phyloP scores from a whole-genome alignment of 2,329 filamentous ascomycete species.

The Tolypocladium tundrense region DNA sequence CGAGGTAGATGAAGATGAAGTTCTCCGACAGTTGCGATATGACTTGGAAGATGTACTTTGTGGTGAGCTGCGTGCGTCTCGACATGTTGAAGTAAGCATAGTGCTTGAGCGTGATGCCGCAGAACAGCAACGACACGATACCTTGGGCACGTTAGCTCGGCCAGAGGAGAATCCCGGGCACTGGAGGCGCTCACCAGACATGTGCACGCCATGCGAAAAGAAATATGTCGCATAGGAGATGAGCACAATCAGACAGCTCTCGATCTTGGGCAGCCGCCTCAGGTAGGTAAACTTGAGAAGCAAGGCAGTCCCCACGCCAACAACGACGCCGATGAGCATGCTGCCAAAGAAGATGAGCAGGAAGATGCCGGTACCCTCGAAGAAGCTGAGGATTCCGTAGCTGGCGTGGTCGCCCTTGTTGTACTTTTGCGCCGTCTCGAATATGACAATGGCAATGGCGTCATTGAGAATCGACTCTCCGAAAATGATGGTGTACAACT shows the following conservation, averaged over 20 bases:
- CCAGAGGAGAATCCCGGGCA: not conserved
- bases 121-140: constrained; percentile 94
- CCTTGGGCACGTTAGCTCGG: constrained; percentile 36
- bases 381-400: constrained; percentile 69
- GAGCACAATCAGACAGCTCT: constrained; percentile 87
- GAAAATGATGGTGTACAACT: constrained; percentile 97
- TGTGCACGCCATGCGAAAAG: constrained; percentile 88
- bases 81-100: constrained; percentile 99
- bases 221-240: constrained; percentile 97
- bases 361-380: constrained; percentile 91
- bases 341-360: constrained; percentile 93
- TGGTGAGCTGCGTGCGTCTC: constrained; percentile 88
- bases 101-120: constrained; percentile 95
- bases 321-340: constrained; percentile 74
- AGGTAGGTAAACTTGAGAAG: constrained; percentile 92
- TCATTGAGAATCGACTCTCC: constrained; percentile 97
- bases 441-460: constrained; percentile 95
- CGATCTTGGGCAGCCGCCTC: constrained; percentile 85
- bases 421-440: constrained; percentile 94
- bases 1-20: constrained; percentile 99
- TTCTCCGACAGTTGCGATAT: constrained; percentile 94
- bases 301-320: constrained; percentile 80
- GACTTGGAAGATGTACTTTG: constrained; percentile 94
- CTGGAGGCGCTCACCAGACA: constrained; percentile 65
- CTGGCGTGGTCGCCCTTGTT: constrained; percentile 62